A percentile compares a stretch with the other conserved stretches of the same genome.
Conservation (phyloP, 345 rosid species). For the Eucalyptus globulus region DNA sequence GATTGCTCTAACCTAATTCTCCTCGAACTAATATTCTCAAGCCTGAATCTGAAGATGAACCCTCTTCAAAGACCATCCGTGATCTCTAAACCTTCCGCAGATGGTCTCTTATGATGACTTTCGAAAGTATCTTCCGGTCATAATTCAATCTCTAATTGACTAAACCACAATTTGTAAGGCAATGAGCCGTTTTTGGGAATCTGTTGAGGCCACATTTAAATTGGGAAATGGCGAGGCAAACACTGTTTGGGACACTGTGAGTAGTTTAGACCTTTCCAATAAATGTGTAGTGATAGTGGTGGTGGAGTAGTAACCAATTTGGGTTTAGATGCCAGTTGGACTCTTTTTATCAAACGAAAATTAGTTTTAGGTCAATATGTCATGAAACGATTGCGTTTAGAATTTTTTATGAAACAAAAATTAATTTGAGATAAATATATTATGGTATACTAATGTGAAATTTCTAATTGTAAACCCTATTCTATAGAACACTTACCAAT, state of each 20-base stretch:
- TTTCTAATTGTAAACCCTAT: not conserved
- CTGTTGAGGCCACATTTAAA: not conserved
- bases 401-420: not conserved
- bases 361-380: not conserved
- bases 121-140: fast-evolving
- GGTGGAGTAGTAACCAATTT: not conserved
- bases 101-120: not conserved
- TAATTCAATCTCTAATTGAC: not conserved
- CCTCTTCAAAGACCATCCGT: not conserved
- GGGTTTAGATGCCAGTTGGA: not conserved
- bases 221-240: not conserved
- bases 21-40: fast-evolving
- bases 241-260: fast-evolving
- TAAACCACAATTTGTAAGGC: not conserved
- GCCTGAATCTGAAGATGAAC: fast-evolving
- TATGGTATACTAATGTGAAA: not conserved
- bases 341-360: not conserved
- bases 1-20: not conserved
- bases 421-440: not conserved
- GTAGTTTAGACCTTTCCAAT: not conserved
- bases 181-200: not conserved
- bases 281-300: fast-evolving
- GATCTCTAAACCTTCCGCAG: fast-evolving
- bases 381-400: fast-evolving
- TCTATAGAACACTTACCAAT: not conserved